A percentile compares a stretch with the other conserved stretches of the same genome.
Evolutionary conservation across 2,329 filamentous ascomycete species (phyloP).

Genomic region (Xylariaceae sp.): DNA sequence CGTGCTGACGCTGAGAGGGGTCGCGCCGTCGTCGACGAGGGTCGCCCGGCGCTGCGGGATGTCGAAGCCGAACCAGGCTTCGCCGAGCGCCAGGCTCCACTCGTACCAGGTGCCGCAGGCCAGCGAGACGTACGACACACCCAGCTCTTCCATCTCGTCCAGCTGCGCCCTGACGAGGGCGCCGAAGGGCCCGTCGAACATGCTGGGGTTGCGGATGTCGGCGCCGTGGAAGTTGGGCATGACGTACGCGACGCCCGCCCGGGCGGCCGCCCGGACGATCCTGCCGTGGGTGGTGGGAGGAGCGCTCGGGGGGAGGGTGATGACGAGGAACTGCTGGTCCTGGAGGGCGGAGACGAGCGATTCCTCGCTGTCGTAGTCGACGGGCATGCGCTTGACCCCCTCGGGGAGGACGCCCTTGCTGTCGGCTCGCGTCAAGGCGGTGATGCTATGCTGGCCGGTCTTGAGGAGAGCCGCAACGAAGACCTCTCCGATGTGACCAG

Average conservation of each 20-base stretch:
- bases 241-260: slow-evolving; percentile 45
- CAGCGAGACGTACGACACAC: slow-evolving; percentile 12
- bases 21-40: slow-evolving; percentile 47
- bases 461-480: slow-evolving; percentile 28
- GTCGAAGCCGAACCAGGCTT: slow-evolving; percentile 37
- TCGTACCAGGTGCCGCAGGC: slow-evolving; percentile 45
- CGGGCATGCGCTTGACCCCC: slow-evolving; percentile 29
- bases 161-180: slow-evolving; percentile 1
- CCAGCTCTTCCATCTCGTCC: slow-evolving; percentile 3
- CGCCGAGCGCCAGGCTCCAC: slow-evolving; percentile 34
- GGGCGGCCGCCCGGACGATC: slow-evolving; percentile 44
- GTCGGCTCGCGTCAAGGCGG: slow-evolving; percentile 37
- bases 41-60: slow-evolving; percentile 29
- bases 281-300: slow-evolving; percentile 38
- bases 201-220: slow-evolving; percentile 17
- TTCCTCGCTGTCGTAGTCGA: slow-evolving; percentile 33
- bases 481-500: neutral
- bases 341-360: slow-evolving; percentile 40
- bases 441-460: slow-evolving; percentile 40
- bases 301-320: slow-evolving; percentile 38
- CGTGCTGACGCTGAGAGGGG: slow-evolving; percentile 47
- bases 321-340: slow-evolving; percentile 48
- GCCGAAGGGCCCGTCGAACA: too few species aligned
- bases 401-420: slow-evolving; percentile 34
- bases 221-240: slow-evolving; percentile 43